Evolutionary conservation across 106 monocot genomes (phyloP).

Genomic region (Gastrodia elata): DNA sequence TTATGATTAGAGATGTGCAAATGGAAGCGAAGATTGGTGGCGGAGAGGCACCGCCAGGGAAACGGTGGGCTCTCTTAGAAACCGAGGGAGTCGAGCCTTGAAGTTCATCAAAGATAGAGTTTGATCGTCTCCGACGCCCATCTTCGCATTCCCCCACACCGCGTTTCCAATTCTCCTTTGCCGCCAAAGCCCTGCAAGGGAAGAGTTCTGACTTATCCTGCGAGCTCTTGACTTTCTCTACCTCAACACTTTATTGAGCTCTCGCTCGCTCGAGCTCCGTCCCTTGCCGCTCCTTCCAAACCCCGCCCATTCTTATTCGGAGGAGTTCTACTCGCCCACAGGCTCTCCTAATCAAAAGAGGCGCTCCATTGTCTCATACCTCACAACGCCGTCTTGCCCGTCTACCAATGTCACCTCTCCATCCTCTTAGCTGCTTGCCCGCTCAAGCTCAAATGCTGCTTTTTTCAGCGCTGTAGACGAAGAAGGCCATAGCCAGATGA

Average conservation of each 20-base stretch:
- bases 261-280: constrained; percentile 4
- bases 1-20: not conserved
- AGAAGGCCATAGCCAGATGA: constrained; percentile 25
- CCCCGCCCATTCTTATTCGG: constrained; percentile 23
- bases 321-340: constrained; percentile 60
- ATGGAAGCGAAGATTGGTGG: not conserved
- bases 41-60: not conserved
- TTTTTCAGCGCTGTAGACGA: constrained; percentile 20
- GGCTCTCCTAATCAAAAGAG: constrained; percentile 19
- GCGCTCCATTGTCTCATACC: constrained; percentile 13
- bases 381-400: constrained; percentile 24
- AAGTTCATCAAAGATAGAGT: constrained; percentile 1
- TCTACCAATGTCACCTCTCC: constrained; percentile 25
- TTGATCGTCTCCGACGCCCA: constrained; percentile 12
- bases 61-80: not conserved
- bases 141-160: constrained; percentile 13
- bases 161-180: constrained; percentile 33
- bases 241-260: constrained; percentile 43
- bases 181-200: constrained; percentile 12
- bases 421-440: constrained; percentile 15
- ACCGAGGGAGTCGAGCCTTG: not conserved
- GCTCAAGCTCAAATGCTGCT: constrained; percentile 7
- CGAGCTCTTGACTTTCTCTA: constrained; percentile 43
- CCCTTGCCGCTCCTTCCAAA: not conserved
- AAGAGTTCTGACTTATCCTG: constrained; percentile 5